Percentiles rank a stretch among this genome's conserved stretches.
Evolutionary conservation across 2,329 filamentous ascomycete species (phyloP).

Genomic region (Fusarium oligoseptatum): DNA sequence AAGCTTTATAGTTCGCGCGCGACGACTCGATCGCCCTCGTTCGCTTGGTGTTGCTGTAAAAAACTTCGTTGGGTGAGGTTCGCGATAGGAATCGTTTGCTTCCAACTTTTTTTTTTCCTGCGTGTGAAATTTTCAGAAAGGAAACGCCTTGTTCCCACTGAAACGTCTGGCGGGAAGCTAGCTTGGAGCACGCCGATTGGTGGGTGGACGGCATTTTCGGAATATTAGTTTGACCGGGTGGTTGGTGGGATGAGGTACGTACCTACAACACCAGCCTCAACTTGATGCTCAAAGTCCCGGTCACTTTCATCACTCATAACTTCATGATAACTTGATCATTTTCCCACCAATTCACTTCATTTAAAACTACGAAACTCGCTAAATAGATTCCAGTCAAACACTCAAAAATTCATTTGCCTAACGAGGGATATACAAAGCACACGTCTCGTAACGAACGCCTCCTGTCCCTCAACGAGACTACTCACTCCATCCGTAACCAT

Average conservation of each 20-base stretch:
- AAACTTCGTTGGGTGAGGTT: background rate
- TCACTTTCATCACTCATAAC: background rate
- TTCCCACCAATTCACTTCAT: background rate
- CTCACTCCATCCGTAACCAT: conserved; percentile 6
- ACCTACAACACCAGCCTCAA: background rate
- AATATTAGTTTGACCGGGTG: conserved; percentile 37
- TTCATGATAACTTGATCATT: background rate
- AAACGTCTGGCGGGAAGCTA: conserved; percentile 39
- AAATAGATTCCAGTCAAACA: background rate
- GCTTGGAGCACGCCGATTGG: conserved; percentile 41
- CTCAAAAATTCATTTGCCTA: conserved; percentile 27
- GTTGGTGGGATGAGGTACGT: background rate
- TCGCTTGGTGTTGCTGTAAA: conserved; percentile 15
- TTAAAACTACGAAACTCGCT: background rate
- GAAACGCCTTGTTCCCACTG: conserved; percentile 23
- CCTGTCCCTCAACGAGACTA: conserved; percentile 13
- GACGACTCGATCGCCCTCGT: conserved; percentile 18
- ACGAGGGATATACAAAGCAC: conserved; percentile 37
- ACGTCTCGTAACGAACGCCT: conserved; percentile 42
- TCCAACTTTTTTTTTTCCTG: conserved; percentile 45
- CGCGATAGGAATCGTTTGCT: conserved; percentile 30
- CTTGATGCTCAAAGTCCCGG: background rate
- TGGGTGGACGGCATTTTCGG: conserved; percentile 8
- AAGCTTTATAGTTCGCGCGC: conserved; percentile 3
- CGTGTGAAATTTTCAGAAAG: conserved; percentile 49